Conservation (phyloP, 164 flowering plant species). For the Vitis labrusca region DNA sequence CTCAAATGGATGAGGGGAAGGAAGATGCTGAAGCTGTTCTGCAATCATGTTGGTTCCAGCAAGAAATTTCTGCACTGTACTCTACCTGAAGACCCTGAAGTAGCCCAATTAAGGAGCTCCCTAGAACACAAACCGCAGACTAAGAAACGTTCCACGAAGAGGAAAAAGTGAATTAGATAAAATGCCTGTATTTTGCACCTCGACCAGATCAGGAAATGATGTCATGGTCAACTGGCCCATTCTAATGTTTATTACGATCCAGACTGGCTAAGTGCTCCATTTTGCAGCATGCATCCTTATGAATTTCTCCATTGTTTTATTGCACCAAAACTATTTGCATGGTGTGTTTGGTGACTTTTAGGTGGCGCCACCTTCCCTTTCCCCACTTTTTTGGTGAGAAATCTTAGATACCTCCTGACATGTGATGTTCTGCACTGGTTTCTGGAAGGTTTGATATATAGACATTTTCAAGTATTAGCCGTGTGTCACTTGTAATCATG, state of each 20-base stretch:
- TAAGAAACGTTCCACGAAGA: slow-evolving; percentile 21
- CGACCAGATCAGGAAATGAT: neutral
- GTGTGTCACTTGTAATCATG: too few relatives aligned
- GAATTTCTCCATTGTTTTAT: neutral
- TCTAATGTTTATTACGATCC: neutral
- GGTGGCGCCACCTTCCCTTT: neutral
- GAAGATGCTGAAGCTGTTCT: slow-evolving; percentile 68
- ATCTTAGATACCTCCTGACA: neutral
- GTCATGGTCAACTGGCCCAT: neutral
- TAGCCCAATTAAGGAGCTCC: slow-evolving; percentile 13
- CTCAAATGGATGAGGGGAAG: slow-evolving; percentile 91
- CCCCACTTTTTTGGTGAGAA: neutral
- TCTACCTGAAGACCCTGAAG: slow-evolving; percentile 60
- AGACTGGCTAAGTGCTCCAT: neutral
- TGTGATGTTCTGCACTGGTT: neutral
- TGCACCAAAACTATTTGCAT: neutral
- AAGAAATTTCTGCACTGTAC: slow-evolving; percentile 66
- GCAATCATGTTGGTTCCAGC: slow-evolving; percentile 64
- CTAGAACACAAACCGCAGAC: slow-evolving; percentile 18
- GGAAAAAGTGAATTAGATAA: slow-evolving; percentile 12
- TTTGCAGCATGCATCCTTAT: neutral
- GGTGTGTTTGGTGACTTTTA: neutral
- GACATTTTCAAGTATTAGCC: neutral
- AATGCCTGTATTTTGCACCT: neutral
- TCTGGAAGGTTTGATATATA: neutral